These are phyloP conservation scores for Gremmenia infestans DNA, from an alignment of 2,329 filamentous ascomycete genomes.

Conservation along the genomic window DNA sequence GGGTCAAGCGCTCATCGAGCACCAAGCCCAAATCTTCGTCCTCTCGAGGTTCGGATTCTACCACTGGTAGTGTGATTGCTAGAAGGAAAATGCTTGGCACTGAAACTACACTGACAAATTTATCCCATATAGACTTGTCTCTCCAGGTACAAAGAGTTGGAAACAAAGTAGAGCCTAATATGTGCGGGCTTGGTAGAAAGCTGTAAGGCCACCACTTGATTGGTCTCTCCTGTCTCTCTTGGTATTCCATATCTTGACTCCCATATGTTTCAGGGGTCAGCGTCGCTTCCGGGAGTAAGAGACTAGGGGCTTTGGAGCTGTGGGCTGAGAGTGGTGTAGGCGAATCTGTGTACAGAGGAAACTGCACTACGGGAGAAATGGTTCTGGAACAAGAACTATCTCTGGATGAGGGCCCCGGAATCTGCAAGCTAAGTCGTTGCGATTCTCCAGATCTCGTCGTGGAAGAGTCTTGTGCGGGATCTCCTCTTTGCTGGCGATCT, in stretches of 20 bases:
- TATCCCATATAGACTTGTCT: slow-evolving; percentile 80
- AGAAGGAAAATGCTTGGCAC: slow-evolving; percentile 88
- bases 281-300: slow-evolving; percentile 26
- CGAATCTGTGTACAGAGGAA: slow-evolving; percentile 31
- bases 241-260: slow-evolving; percentile 15
- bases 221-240: slow-evolving; percentile 33
- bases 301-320: slow-evolving; percentile 27
- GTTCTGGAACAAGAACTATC: slow-evolving; percentile 25
- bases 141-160: slow-evolving; percentile 81
- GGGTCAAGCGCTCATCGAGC: slow-evolving; percentile 9
- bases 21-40: slow-evolving; percentile 33
- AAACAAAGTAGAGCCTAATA: slow-evolving; percentile 71
- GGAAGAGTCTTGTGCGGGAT: slow-evolving; percentile 14
- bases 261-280: slow-evolving; percentile 22
- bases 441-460: slow-evolving; percentile 10
- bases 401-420: slow-evolving; percentile 25
- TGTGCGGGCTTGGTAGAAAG: slow-evolving; percentile 65
- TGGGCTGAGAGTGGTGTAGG: slow-evolving; percentile 25
- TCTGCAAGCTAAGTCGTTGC: slow-evolving; percentile 24
- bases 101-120: slow-evolving; percentile 73
- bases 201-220: slow-evolving; percentile 79
- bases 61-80: slow-evolving; percentile 85
- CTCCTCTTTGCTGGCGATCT: slow-evolving; percentile 26
- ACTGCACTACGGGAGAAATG: slow-evolving; percentile 28
- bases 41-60: slow-evolving; percentile 62